These are phyloP conservation scores for Mortierella antarctica DNA, from an alignment of 192 early-diverging fungal species.

Conservation along the genomic window DNA sequence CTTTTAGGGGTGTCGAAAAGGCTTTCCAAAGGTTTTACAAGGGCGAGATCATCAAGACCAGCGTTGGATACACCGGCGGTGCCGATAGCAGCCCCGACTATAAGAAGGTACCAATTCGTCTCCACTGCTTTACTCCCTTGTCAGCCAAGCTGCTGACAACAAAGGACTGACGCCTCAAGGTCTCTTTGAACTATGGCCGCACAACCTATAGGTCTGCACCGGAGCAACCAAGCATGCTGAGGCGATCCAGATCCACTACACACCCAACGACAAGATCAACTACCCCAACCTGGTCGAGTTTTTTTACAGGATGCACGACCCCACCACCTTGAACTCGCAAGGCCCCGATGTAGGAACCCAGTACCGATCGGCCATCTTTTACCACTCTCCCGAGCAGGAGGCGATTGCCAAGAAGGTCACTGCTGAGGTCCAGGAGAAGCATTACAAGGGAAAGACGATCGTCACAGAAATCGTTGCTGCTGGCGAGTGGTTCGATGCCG, in stretches of 20 bases:
- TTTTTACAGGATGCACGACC: slow-evolving; percentile 90
- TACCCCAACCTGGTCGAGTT: slow-evolving; percentile 83
- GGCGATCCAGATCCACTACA: slow-evolving; percentile 81
- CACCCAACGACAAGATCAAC: slow-evolving; percentile 69
- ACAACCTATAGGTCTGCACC: slow-evolving; percentile 67
- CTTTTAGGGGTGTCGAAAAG: slow-evolving; percentile 67
- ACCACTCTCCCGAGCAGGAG: slow-evolving; percentile 81
- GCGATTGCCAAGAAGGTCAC: slow-evolving; percentile 79
- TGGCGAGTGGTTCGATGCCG: slow-evolving; percentile 82
- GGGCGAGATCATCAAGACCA: slow-evolving; percentile 54
- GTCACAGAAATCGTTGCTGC: slow-evolving; percentile 79
- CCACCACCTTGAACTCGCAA: slow-evolving; percentile 87
- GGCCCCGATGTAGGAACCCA: slow-evolving; percentile 89
- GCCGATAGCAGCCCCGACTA: slow-evolving; percentile 56
- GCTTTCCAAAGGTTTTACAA: slow-evolving; percentile 64
- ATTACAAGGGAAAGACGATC: slow-evolving; percentile 65
- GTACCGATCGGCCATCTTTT: slow-evolving; percentile 90
- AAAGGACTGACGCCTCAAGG: no score
- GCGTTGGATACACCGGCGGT: slow-evolving; percentile 69
- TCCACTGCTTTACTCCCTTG: not conserved
- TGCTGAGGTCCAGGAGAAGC: slow-evolving; percentile 69
- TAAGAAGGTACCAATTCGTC: slow-evolving; percentile 46
- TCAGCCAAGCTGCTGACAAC: no score
- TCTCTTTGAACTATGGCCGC: no score
- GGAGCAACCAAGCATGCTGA: slow-evolving; percentile 87